Base-by-base conservation (phyloP, 2,329 filamentous ascomycete genomes). In the Colletotrichum magnum region DNA sequence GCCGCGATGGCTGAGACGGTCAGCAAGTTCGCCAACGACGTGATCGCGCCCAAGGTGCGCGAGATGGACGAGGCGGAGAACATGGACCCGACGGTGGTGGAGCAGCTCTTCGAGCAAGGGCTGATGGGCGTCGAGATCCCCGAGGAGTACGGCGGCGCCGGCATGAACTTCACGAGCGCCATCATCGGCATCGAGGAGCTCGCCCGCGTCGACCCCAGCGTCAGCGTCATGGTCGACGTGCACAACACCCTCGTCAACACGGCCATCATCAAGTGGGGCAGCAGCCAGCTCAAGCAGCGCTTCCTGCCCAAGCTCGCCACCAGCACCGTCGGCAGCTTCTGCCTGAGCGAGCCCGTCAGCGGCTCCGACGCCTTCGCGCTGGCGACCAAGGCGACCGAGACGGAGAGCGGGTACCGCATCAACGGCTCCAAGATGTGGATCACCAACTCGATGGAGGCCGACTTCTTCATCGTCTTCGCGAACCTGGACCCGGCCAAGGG, bases 361-460 rank as follows among this genome's bases (percentile, higher is more conserved):
- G 96, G 96, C 24, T 97, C 94, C 1, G 96, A 99, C 79, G 96
- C 96, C 48, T 99, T 99, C 78, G 97, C 97, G 1, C 87, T 99
- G 72, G 92, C 94, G 74, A 98, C 96, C 66, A 95, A 94, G 80
- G 96, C 96, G 51, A 91, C 89, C 67, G 93, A 95, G 86, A 96
- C 94, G 0, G 87, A 90, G 24, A 88, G 90, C 72, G 94, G 95
- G 41, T 99, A 95, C 85, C 91, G 88, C 82, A 93, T 99, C 81
- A 93, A 90, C 70, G 96, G 96, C 58, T 91, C 90, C 81, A 99
- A 99, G 89, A 99, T 99, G 96, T 99, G 96, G 96, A 99, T 99
- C 83, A 99, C 96, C 72, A 99, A 99, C 87, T 92, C 93, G 58
- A 91, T 95, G 85, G 96, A 99, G 84, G 93, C 96, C 21, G 90